Conservation (phyloP, 352 stramenopile species). For the Pythium aquatile region DNA sequence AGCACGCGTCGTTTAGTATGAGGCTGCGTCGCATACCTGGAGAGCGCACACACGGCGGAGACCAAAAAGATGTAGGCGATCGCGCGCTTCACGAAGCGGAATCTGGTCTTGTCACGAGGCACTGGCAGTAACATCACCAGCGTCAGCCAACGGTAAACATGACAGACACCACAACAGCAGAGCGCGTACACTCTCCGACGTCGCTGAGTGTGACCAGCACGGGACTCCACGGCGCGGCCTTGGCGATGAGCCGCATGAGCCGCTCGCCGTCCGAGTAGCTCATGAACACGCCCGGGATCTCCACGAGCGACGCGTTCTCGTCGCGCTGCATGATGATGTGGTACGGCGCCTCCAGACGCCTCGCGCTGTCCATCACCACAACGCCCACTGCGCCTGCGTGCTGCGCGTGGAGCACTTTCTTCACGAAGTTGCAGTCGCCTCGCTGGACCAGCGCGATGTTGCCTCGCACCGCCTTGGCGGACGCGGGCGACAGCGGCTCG, state of each 20-base stretch:
- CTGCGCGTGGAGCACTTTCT: conserved; percentile 57
- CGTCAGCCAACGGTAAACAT: not conserved
- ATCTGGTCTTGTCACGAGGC: conserved; percentile 48
- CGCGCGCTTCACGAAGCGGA: conserved; percentile 62
- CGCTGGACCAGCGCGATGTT: conserved; percentile 79
- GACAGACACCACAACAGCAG: not conserved
- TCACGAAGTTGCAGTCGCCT: conserved; percentile 63
- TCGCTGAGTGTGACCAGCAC: conserved; percentile 56
- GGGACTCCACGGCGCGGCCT: conserved; percentile 50
- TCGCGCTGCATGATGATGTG: conserved; percentile 88
- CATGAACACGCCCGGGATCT: conserved; percentile 74
- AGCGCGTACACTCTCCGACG: conserved; percentile 55
- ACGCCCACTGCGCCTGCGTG: conserved; percentile 59
- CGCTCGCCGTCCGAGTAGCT: conserved; percentile 61
- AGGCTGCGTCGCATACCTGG: conserved; percentile 30
- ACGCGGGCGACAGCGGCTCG: conserved; percentile 36
- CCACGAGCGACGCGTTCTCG: conserved; percentile 57
- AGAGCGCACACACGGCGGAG: conserved; percentile 77
- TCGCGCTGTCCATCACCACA: conserved; percentile 67
- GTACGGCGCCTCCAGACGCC: conserved; percentile 58
- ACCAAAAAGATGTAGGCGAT: conserved; percentile 78
- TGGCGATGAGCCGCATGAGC: conserved; percentile 40
- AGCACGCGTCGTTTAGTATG: not conserved
- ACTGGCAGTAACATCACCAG: conserved; percentile 31
- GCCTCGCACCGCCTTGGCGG: conserved; percentile 37